Percentiles rank a stretch among this genome's conserved stretches.
Evolutionary conservation across 75 land plant species (phyloP).

Genomic region (Sequoiadendron giganteum): DNA sequence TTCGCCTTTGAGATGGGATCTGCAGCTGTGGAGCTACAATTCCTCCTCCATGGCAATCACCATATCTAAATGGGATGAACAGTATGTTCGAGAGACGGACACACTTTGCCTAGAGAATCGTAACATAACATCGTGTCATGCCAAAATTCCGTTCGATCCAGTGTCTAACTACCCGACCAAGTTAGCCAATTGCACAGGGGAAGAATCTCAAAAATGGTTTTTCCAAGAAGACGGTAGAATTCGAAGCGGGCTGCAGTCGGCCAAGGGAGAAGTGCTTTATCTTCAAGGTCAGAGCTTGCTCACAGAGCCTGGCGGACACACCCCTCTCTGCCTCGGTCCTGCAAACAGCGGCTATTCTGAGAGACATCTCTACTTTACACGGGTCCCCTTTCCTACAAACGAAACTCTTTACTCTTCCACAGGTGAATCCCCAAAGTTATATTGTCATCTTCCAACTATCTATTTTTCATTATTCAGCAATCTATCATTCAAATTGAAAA

Average conservation of each 20-base stretch:
- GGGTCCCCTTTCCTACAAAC: not conserved
- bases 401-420: not conserved
- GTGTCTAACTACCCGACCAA: not conserved
- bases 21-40: not conserved
- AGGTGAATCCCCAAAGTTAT: no score
- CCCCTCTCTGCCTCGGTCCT: not conserved
- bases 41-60: not conserved
- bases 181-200: not conserved
- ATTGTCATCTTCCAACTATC: no score
- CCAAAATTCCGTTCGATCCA: not conserved
- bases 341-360: not conserved
- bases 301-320: not conserved
- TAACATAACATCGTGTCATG: not conserved
- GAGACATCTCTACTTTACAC: not conserved
- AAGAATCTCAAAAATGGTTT: not conserved
- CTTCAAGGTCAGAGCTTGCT: not conserved
- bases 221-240: not conserved
- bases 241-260: not conserved
- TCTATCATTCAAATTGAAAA: no score
- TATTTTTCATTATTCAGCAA: no score
- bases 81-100: not conserved
- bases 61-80: not conserved
- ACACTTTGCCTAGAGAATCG: not conserved
- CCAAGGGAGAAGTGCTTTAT: not conserved
- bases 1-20: not conserved